These are phyloP conservation scores for Mucor racemosus DNA, from an alignment of 371 early-diverging fungal genomes.

Conservation along the genomic window DNA sequence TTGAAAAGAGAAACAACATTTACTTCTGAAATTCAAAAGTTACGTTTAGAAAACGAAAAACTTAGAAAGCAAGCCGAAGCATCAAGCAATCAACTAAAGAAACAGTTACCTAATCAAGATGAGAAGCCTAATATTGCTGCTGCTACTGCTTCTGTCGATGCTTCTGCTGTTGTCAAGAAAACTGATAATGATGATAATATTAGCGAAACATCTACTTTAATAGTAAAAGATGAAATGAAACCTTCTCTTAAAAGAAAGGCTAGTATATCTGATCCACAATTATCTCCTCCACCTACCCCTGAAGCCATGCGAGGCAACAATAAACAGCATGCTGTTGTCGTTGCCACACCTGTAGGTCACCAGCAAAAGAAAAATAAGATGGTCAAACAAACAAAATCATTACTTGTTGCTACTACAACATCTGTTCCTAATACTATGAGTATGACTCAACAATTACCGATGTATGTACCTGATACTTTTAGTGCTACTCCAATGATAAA, in stretches of 20 bases:
- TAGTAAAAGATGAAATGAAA: background rate
- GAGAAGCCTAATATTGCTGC: background rate
- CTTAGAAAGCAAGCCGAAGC: constrained; percentile 28
- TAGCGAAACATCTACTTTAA: background rate
- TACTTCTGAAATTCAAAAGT: constrained; percentile 27
- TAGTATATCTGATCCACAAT: constrained; percentile 17
- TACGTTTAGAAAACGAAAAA: constrained; percentile 33
- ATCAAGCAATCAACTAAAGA: constrained; percentile 6
- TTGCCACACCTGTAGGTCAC: background rate
- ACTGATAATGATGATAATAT: background rate
- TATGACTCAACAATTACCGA: background rate
- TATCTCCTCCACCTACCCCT: constrained; percentile 34
- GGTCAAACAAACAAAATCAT: constrained; percentile 21
- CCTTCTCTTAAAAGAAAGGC: constrained; percentile 20
- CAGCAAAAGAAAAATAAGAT: constrained; percentile 25
- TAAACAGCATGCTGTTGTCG: background rate
- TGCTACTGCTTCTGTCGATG: background rate
- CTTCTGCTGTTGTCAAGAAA: background rate
- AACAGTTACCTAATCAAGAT: background rate
- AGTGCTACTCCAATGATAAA: background rate
- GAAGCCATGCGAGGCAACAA: constrained; percentile 12
- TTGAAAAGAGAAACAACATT: constrained; percentile 28
- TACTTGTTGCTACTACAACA: background rate
- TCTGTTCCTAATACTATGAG: background rate
- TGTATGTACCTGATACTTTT: background rate